A percentile compares a stretch with the other conserved stretches of the same genome.
These are phyloP conservation scores for Rhodotorula sp. DNA, from an alignment of 1,284 basidiomycete genomes.

Conservation along the genomic window DNA sequence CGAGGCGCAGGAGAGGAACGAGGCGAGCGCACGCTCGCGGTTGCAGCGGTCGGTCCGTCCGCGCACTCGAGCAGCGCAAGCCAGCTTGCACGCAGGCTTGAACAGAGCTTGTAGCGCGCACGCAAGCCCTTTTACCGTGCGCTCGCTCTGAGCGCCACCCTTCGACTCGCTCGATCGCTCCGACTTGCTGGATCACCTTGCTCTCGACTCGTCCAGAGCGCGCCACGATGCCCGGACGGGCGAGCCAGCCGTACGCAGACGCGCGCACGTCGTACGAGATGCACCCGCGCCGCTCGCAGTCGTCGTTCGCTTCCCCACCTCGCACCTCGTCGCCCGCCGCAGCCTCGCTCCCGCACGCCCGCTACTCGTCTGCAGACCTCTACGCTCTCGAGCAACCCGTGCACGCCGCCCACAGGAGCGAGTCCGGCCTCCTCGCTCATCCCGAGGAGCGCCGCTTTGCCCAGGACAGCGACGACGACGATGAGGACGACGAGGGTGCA, in stretches of 20 bases:
- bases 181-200: no score
- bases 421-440: not conserved
- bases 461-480: constrained; percentile 1
- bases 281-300: constrained; percentile 2
- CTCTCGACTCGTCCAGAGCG: not conserved
- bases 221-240: not conserved
- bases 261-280: not conserved
- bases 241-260: not conserved
- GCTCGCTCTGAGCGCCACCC: no score
- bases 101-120: no score
- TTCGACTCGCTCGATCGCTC: no score
- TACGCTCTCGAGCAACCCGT: constrained; percentile 10
- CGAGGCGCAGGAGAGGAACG: no score
- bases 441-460: not conserved
- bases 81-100: no score
- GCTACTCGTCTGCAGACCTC: constrained; percentile 27
- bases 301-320: not conserved
- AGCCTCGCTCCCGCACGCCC: constrained; percentile 3
- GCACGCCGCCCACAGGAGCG: not conserved
- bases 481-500: constrained; percentile 7
- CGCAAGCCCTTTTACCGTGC: no score
- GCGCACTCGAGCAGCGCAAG: no score
- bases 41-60: no score
- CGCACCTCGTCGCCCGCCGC: not conserved
- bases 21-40: no score